phyloP scores from a whole-genome alignment of 768 basidiomycete genomes.

The Lepiota venenata region DNA sequence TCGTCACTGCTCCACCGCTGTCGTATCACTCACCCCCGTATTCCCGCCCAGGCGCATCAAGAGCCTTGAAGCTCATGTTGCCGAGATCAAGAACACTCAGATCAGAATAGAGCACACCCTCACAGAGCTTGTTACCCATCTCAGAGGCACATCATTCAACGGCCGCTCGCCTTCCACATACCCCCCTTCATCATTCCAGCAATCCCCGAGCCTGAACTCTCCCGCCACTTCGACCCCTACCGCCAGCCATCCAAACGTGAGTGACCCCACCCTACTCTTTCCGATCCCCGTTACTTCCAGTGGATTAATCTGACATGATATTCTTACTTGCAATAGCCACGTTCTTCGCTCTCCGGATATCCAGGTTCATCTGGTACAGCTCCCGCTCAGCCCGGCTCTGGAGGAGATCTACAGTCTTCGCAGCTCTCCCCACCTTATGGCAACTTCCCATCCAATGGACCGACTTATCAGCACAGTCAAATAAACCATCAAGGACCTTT shows the following conservation, averaged over 20 bases:
- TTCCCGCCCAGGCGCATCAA: conserved; percentile 70
- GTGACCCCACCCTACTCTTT: conserved; percentile 38
- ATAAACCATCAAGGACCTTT: conserved; percentile 41
- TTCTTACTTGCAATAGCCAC: conserved; percentile 28
- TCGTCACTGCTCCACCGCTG: conserved; percentile 2
- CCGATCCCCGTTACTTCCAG: conserved; percentile 22
- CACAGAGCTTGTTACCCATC: conserved; percentile 72
- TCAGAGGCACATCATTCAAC: conserved; percentile 53
- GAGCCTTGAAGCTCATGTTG: conserved; percentile 82
- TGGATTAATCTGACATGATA: conserved; percentile 23
- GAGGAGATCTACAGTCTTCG: conserved; percentile 39
- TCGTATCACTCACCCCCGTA: conserved; percentile 16
- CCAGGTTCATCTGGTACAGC: conserved; percentile 32
- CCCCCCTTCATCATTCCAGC: conserved; percentile 51
- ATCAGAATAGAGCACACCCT: conserved; percentile 75
- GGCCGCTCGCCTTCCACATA: conserved; percentile 66
- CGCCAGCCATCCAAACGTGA: conserved; percentile 35
- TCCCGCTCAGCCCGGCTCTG: conserved; percentile 25
- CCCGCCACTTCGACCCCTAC: conserved; percentile 51
- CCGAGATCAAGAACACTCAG: conserved; percentile 75
- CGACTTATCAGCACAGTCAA: conserved; percentile 29
- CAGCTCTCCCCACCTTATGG: conserved; percentile 38
- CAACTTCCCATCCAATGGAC: conserved; percentile 35
- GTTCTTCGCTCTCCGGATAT: conserved; percentile 31
- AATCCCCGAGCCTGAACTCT: conserved; percentile 66